Evolutionary conservation across 2,329 filamentous ascomycete genomes (phyloP).

Genomic region (Epichloe gansuensis): DNA sequence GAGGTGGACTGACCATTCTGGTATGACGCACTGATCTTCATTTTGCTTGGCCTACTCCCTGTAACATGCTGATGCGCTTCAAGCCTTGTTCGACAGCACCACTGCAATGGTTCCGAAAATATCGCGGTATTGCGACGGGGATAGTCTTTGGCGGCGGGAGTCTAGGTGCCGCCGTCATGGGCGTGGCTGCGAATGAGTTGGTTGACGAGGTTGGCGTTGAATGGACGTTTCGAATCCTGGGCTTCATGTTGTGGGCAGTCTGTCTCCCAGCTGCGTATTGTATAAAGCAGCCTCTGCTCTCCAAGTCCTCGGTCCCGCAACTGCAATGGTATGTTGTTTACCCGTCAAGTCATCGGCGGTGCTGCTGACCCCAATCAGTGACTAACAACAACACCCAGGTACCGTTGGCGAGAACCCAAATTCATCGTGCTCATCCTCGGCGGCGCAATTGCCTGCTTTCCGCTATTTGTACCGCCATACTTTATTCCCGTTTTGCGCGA

Average conservation of each 20-base stretch:
- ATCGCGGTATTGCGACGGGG: conserved; percentile 16
- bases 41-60: neutral
- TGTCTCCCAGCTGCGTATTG: conserved; percentile 17
- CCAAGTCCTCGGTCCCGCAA: conserved; percentile 6
- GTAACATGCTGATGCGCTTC: neutral
- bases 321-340: conserved; percentile 15
- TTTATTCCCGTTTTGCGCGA: conserved; percentile 16
- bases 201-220: conserved; percentile 12
- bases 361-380: neutral
- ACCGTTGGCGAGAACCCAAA: conserved; percentile 13
- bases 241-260: conserved; percentile 15
- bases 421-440: conserved; percentile 15
- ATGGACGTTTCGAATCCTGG: conserved; percentile 17
- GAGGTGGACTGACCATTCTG: conserved; percentile 15
- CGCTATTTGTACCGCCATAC: conserved; percentile 17
- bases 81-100: conserved; percentile 17
- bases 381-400: conserved; percentile 8
- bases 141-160: conserved; percentile 17
- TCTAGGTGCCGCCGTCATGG: conserved; percentile 16
- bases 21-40: conserved; percentile 6
- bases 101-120: conserved; percentile 14
- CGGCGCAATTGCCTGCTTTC: conserved; percentile 14
- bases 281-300: conserved; percentile 9
- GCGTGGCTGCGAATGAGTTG: conserved; percentile 13
- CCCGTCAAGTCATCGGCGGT: too few species aligned